phyloP scores from a whole-genome alignment of 1,139 yeast species.

The Diutina neorugosa region DNA sequence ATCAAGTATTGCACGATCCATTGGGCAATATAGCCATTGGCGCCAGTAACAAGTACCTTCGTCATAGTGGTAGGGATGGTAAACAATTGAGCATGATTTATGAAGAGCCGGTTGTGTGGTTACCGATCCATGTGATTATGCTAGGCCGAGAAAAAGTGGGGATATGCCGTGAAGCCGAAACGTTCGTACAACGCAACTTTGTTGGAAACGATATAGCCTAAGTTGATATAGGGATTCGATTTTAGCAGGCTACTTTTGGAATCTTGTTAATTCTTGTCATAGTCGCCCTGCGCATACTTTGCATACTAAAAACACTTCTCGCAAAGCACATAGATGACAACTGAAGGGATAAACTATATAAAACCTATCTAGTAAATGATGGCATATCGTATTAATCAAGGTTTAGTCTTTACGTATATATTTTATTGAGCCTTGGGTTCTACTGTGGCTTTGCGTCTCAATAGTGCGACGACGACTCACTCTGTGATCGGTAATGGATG shows the following conservation, averaged over 20 bases:
- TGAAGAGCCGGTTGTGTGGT: not conserved
- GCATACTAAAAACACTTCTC: no score
- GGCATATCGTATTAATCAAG: no score
- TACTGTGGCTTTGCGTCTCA: not conserved
- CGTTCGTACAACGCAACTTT: not conserved
- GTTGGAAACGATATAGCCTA: not conserved
- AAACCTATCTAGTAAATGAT: no score
- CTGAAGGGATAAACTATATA: no score
- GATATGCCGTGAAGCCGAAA: not conserved
- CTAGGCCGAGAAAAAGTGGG: not conserved
- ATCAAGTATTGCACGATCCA: conserved; percentile 11
- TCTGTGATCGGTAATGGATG: not conserved
- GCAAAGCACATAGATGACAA: no score
- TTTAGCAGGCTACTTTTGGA: no score
- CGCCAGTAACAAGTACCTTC: conserved; percentile 19
- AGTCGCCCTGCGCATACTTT: no score
- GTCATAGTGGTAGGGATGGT: not conserved
- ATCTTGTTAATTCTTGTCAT: no score
- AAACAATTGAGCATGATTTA: not conserved
- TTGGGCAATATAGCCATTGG: conserved; percentile 17
- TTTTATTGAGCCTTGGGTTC: no score
- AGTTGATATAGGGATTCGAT: not conserved
- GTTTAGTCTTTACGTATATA: no score
- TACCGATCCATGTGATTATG: not conserved
- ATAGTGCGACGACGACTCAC: not conserved